Base-by-base conservation (phyloP, 306 rosid species). In the Clitoria ternatea region DNA sequence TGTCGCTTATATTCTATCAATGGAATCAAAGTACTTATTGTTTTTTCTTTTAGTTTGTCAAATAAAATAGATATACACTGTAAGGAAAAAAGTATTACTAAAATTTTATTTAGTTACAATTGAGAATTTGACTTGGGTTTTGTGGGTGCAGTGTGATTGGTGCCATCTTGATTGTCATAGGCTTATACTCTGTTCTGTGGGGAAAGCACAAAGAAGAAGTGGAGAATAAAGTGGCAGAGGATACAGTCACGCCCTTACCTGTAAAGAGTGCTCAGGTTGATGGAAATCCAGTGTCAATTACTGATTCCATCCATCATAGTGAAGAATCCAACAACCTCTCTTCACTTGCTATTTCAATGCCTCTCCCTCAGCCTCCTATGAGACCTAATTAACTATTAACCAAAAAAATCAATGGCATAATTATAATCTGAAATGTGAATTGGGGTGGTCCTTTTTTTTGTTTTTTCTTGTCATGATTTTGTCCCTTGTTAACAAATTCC, bases 131-230 rank as follows among this genome's bases (percentile, higher is more conserved):
- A 36, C 8, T 47, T 62, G 56, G 50, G n/a, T 3, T 0, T 37
- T 48, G 66, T 66, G 65, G 69, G 2, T 82, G 88, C 87, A 92
- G 93, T 29, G 81, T 87, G 18, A 47, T 89, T 6, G 90, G 90
- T 39, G 62, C 85, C 14, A 54, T 87, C 36, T 79, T 92, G 81
- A 90, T 92, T 35, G 88, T 92, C 0, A 57, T 83, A 13, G 96
- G 98, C 0, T 83, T 92, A 11, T 89, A 92, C 78, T 78, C 95
- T 4, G 94, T 87, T 36, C 78, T 92, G 8, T 92, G 98, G 98
- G 98, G 98, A 61, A 92, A 92, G 70, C 94, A 92, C 70, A 92
- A 83, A 54, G 98, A 92, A 61, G 59, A 26, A 43, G 13, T 66
- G 69, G 86, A 80, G 60, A 84, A 20, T 11, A 76, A 66, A 61